phyloP scores from a whole-genome alignment of 768 basidiomycete species.

The Tylopilus intermedius region DNA sequence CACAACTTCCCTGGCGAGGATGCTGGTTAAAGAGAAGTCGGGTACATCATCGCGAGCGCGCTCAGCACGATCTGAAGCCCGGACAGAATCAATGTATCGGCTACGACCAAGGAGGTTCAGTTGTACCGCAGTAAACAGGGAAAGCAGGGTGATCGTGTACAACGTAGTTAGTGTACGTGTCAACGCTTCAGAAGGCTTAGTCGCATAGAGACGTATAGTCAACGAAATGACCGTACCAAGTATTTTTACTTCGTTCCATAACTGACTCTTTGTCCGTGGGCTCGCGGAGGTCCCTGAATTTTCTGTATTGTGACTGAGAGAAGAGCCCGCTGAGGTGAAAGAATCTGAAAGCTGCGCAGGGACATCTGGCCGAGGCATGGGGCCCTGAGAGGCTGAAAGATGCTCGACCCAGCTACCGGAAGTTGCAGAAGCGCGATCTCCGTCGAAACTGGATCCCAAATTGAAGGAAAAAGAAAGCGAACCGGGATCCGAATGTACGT shows the following conservation, averaged over 20 bases:
- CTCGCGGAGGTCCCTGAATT: conserved; percentile 10
- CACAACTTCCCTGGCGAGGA: conserved; percentile 24
- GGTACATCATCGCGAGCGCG: conserved; percentile 38
- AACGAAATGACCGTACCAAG: conserved; percentile 48
- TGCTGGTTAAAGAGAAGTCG: conserved; percentile 26
- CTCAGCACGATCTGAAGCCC: conserved; percentile 59
- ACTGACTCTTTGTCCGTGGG: conserved; percentile 63
- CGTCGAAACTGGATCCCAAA: conserved; percentile 35
- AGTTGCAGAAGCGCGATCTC: conserved; percentile 33
- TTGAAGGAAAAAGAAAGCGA: conserved; percentile 38
- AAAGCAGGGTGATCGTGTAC: conserved; percentile 81
- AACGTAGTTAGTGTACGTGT: conserved; percentile 83
- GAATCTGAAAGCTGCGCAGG: conserved; percentile 37
- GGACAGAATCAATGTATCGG: conserved; percentile 70
- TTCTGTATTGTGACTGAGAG: conserved; percentile 22
- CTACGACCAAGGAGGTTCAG: conserved; percentile 77
- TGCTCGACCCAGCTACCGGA: conserved; percentile 45
- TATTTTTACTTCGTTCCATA: conserved; percentile 93
- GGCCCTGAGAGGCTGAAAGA: conserved; percentile 23
- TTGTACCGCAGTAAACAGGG: conserved; percentile 83
- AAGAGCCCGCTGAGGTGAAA: conserved; percentile 35
- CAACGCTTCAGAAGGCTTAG: conserved; percentile 50
- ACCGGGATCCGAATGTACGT: conserved; percentile 41
- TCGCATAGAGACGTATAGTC: neutral
- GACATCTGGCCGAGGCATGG: conserved; percentile 4